Evolutionary conservation across 192 early-diverging fungal species (phyloP), one percentile per base, ranked within the genome.

Genomic region (Entomortierella beljakovae): DNA sequence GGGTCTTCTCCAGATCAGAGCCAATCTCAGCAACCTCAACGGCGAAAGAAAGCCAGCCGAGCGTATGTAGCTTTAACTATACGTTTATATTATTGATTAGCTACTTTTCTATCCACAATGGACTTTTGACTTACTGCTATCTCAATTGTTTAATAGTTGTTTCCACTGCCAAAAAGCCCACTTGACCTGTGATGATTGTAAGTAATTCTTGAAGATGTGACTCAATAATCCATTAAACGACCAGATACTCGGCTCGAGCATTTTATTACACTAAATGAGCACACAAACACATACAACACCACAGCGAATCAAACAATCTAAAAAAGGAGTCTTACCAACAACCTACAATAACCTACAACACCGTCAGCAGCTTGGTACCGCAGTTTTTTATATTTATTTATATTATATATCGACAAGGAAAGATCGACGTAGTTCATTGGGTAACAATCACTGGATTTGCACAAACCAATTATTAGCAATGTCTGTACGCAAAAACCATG

Each of bases 161-260:
- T 88, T 85, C 56, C 90, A 92, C 76, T 93, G 92, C 68, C 92
- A 93, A 70, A 89, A 87, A 73, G 88, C 90, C 33, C 91, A 92
- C 72, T 81, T 92, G 46, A 92, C 91, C 53, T 92, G 91, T 57
- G 91, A 90, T 65, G 89, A 90, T 60, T 85, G 88, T 90, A 84
- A 84, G 85, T 82, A 35, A 38, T 31, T 35, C 3, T 23, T 6
- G 55, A 54, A 70, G 49, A 70, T 70, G 68, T 70, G 68, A 70
- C 68, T 70, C 68, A 55, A 49, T 38, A 43, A 25, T 3, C 28
- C 9, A n/a, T n/a, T n/a, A n/a, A n/a, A n/a, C 51, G 3, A 15
- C 5, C 28, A 29, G 28, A 5, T 6, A 23, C 6, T 16, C 20
- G 49, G 7, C 5, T 5, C n/a, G 49, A 23, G 5, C 49, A 50